Base-by-base conservation (phyloP, 2,329 filamentous ascomycete genomes). In the Drechslera avenae region DNA sequence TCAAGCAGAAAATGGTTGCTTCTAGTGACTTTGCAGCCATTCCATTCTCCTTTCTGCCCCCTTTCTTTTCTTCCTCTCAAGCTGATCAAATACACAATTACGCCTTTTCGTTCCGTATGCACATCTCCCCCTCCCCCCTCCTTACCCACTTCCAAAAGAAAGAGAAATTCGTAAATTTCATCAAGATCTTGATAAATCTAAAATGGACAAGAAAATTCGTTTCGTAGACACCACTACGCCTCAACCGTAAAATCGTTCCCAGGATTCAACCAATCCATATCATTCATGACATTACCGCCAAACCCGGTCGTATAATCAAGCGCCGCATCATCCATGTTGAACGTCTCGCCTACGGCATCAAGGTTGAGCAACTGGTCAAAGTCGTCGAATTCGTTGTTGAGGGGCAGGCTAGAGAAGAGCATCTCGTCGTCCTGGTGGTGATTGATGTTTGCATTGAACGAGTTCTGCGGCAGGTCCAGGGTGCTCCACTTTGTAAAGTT, bases 311-410 rank as follows among this genome's bases (percentile, higher is more conserved):
- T 52, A 12, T 36, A 40, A 9, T 69, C 64, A 5, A 71, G 37
- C 30, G 50, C 53, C 2, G 51, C 40, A 12, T 71, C 69, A 19
- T 73, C 67, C 28, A 71, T 72, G 32, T 54, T 68, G 43, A 72
- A 74, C 8, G 67, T 57, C 58, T 73, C 73, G 35, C 71, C 72
- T 36, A 74, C 71, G 3, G 65, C 73, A 50, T 76, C 73, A 34
- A 75, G 53, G 46, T 76, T 75, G n/a, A 76, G 47, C 17, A 76
- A 52, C 6, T 59, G 62, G 26, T 76, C 73, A 21, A 76, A 76
- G 19, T 76, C 69, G 39, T 74, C 71, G 18, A 74, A 74, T 13
- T 74, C 70, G 43, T 72, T 71, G 28, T 69, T 68, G 16, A 74
- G 57, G 6, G 71, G 71, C 31, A 73, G 41, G 36, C 64, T 67